Percentiles rank a stretch among this genome's conserved stretches.
Conservation (phyloP, 306 rosid genomes). For the Gleditsia sinensis region DNA sequence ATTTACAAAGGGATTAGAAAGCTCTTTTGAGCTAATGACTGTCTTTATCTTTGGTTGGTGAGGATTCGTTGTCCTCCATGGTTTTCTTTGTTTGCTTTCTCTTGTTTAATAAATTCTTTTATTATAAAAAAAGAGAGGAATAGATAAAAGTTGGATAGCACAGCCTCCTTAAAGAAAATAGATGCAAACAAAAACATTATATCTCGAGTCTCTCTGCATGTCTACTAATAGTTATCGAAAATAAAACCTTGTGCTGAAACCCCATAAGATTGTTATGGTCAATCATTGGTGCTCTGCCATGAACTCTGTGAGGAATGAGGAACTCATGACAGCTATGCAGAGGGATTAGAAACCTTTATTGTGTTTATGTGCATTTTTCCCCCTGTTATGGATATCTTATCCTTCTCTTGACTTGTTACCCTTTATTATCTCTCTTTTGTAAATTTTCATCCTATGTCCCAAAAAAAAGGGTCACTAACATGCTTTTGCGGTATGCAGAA, state of each 20-base stretch:
- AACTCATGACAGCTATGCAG: background rate
- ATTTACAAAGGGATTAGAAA: too few relatives aligned
- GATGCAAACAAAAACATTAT: background rate
- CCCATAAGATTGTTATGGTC: background rate
- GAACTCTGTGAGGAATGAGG: background rate
- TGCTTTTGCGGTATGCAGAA: constrained; percentile 61
- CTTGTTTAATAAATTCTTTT: too few relatives aligned
- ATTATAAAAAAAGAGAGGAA: background rate
- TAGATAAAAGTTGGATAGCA: background rate
- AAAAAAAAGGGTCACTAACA: background rate
- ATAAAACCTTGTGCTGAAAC: background rate
- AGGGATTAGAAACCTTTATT: constrained; percentile 6
- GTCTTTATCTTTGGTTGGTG: too few relatives aligned
- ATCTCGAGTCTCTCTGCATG: background rate
- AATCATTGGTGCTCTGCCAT: constrained; percentile 9
- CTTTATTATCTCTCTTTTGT: background rate
- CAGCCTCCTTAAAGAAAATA: background rate
- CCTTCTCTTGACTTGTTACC: background rate
- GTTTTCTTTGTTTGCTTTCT: too few relatives aligned
- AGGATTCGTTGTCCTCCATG: too few relatives aligned
- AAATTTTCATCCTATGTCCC: background rate
- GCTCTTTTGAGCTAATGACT: too few relatives aligned
- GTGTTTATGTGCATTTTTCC: constrained; percentile 3
- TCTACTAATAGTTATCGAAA: background rate
- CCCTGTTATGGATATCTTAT: constrained; percentile 4